Evolutionary conservation across 768 basidiomycete genomes (phyloP), one percentile per base, ranked within the genome.

Genomic region (Boletus sp.): DNA sequence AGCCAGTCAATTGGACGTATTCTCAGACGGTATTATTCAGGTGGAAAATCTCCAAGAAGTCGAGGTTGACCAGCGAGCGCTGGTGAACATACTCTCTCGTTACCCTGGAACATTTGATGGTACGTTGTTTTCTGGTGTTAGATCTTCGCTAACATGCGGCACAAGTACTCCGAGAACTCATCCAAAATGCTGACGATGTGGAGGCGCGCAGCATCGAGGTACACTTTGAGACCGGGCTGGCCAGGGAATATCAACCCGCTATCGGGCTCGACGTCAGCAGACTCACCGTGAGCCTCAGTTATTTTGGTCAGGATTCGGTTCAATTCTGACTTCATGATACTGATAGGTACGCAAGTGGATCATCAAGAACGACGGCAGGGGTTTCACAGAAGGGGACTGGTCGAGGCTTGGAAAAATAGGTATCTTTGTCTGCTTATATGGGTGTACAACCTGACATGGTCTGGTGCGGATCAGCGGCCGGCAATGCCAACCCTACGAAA

Each of bases 401-500:
- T 15, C 40, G 17, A 60, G 53, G 41, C 57, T 59, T 27, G 47
- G 38, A 17, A 61, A 2, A 38, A 61, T 61, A 46, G 58, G 59
- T 60, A 51, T 45, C 0, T 37, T 8, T 21, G 15, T 47, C 30
- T 29, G 5, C 9, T 25, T 6, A 5, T 23, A 23, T 15, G n/a
- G 0, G 19, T 2, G 15, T 19, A 17, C 6, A 15, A 14, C 29
- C 25, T 39, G 7, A 47, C 41, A 27, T 40, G 17, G 4, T 21
- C 30, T 29, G 30, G 5, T 15, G n/a, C 32, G 21, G 17, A 39
- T 51, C 4, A 60, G 59, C 53, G 30, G 38, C 37, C 6, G 59
- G 59, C 1, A 60, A 60, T 14, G 27, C 39, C 3, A 7, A 49
- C 7, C 37, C 46, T 15, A 27, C 50, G 14, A 60, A 60, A 43